phyloP scores from a whole-genome alignment of 1,284 basidiomycete genomes.

The Leccinum pallidistipes region DNA sequence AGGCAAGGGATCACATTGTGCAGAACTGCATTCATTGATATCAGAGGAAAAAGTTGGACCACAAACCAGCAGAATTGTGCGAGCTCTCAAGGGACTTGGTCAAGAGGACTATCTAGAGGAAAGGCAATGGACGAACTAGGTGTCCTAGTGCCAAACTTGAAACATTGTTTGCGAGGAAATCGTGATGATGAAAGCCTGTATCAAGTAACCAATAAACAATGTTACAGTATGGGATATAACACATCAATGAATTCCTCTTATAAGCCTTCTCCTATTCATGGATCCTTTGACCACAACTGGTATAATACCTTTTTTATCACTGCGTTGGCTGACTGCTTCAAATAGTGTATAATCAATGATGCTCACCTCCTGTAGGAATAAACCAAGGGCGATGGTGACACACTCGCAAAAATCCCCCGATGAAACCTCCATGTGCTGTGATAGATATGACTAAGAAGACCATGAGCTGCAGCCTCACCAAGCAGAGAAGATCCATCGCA shows the following conservation, averaged over 20 bases:
- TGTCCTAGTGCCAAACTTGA: neutral
- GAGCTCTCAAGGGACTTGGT: neutral
- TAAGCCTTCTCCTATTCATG: neutral
- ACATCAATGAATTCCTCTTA: neutral
- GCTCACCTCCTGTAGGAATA: conserved; percentile 60
- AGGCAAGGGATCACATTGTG: neutral
- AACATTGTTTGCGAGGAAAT: neutral
- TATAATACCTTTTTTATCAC: conserved; percentile 3
- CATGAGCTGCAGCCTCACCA: neutral
- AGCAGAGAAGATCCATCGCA: neutral
- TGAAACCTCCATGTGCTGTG: conserved; percentile 60
- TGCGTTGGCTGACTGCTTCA: neutral
- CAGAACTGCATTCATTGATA: neutral
- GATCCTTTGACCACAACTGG: conserved; percentile 9
- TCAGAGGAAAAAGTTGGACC: neutral
- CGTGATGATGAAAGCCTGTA: neutral
- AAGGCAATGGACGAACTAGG: neutral
- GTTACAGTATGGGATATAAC: neutral
- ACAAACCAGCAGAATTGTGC: neutral
- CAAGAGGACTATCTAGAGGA: neutral
- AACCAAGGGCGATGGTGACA: conserved; percentile 43
- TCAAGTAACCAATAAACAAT: neutral
- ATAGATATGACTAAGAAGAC: conserved; percentile 52
- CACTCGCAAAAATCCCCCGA: conserved; percentile 48
- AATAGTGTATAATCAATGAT: neutral